A percentile compares a stretch with the other conserved stretches of the same genome.
phyloP scores from a whole-genome alignment of 116 monocot genomes.

The Dioscorea cayenensis region DNA sequence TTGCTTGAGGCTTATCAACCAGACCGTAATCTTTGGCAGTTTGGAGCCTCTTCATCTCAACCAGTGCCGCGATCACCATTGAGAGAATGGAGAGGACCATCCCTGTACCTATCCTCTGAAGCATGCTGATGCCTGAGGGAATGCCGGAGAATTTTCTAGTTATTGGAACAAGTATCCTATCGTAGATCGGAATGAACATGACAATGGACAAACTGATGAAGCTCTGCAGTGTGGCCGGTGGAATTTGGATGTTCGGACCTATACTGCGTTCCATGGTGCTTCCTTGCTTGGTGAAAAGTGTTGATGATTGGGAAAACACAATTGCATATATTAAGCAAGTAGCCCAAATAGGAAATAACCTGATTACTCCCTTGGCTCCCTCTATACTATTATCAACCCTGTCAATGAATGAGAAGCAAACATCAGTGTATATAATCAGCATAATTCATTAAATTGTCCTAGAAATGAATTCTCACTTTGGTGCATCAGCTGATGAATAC shows the following conservation, averaged over 20 bases:
- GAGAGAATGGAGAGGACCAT: slow-evolving; percentile 21
- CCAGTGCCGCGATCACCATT: slow-evolving; percentile 23
- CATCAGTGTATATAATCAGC: neutral
- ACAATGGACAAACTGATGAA: slow-evolving; percentile 22
- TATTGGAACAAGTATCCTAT: slow-evolving; percentile 14
- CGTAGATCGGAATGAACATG: slow-evolving; percentile 25
- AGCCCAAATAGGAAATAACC: slow-evolving; percentile 45
- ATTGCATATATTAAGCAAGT: slow-evolving; percentile 34
- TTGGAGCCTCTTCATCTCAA: slow-evolving; percentile 33
- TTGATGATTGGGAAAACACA: slow-evolving; percentile 28
- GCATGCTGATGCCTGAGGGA: slow-evolving; percentile 30
- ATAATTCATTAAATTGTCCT: neutral
- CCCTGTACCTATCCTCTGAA: slow-evolving; percentile 39
- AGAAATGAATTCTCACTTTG: neutral
- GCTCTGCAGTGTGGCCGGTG: slow-evolving; percentile 30
- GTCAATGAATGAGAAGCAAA: neutral
- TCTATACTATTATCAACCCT: neutral
- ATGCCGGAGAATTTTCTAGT: slow-evolving; percentile 12
- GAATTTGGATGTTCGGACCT: slow-evolving; percentile 18
- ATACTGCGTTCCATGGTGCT: slow-evolving; percentile 41
- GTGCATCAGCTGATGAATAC: neutral
- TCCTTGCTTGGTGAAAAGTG: slow-evolving; percentile 49
- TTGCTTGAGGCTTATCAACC: slow-evolving; percentile 11
- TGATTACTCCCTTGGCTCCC: slow-evolving; percentile 16
- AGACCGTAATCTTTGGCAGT: slow-evolving; percentile 22